These are phyloP conservation scores for Debaryomycetaceae sp. DNA, from an alignment of 1,139 yeast species.

Conservation along the genomic window DNA sequence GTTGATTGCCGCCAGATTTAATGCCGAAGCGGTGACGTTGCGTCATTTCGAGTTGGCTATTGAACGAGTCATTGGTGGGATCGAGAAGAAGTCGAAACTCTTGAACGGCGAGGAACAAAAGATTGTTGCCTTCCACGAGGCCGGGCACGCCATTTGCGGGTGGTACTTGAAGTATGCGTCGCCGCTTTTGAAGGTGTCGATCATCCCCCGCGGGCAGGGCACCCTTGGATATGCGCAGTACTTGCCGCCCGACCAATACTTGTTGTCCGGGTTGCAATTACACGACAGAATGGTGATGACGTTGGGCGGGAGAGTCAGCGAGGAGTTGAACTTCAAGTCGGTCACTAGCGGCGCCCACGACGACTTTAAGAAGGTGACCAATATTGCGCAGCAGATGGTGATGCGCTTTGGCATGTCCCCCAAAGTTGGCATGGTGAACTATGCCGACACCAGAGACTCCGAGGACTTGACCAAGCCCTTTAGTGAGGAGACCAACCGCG, in stretches of 20 bases:
- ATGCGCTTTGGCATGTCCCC: slow-evolving; percentile 87
- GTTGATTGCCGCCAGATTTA: slow-evolving; percentile 84
- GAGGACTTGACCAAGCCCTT: slow-evolving; percentile 81
- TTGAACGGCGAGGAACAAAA: slow-evolving; percentile 79
- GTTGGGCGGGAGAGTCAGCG: slow-evolving; percentile 93
- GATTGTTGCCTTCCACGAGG: slow-evolving; percentile 95
- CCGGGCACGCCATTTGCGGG: slow-evolving; percentile 98
- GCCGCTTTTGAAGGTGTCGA: slow-evolving; percentile 90
- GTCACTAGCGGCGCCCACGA: slow-evolving; percentile 96
- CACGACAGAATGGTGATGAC: slow-evolving; percentile 94
- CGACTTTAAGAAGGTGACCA: slow-evolving; percentile 94
- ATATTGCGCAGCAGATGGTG: slow-evolving; percentile 92
- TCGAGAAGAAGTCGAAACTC: slow-evolving; percentile 85
- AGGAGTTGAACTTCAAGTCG: slow-evolving; percentile 81
- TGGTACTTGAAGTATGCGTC: slow-evolving; percentile 90
- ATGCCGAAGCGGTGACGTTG: slow-evolving; percentile 63
- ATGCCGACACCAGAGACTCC: slow-evolving; percentile 49
- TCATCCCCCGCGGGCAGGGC: slow-evolving; percentile 94
- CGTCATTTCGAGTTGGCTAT: slow-evolving; percentile 92
- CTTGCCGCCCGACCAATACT: slow-evolving; percentile 87
- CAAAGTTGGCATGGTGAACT: slow-evolving; percentile 77
- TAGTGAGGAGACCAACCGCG: slow-evolving; percentile 77
- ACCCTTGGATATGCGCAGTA: slow-evolving; percentile 98
- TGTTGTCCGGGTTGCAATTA: slow-evolving; percentile 74
- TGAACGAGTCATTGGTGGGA: slow-evolving; percentile 94